These are phyloP conservation scores for Xylariaceae sp. DNA, from an alignment of 2,329 filamentous ascomycete species.

Conservation along the genomic window DNA sequence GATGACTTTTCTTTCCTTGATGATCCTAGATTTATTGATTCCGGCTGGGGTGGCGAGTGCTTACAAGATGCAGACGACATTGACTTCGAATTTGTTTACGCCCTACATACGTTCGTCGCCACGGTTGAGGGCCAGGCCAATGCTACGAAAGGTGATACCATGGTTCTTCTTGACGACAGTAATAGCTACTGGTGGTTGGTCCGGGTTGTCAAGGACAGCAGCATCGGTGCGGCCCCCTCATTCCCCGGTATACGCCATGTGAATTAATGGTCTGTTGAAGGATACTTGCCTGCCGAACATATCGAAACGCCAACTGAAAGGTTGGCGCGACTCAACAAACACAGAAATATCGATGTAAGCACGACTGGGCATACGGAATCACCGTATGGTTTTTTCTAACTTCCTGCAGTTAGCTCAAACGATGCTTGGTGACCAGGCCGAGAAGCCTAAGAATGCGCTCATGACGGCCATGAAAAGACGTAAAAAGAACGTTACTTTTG, in stretches of 20 bases:
- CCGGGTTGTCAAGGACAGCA: slow-evolving; percentile 93
- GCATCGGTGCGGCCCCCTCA: slow-evolving; percentile 57
- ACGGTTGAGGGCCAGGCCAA: slow-evolving; percentile 98
- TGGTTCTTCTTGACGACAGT: slow-evolving; percentile 96
- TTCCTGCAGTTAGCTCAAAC: slow-evolving; percentile 51
- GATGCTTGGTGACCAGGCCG: slow-evolving; percentile 59
- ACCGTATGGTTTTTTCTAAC: slow-evolving; percentile 25
- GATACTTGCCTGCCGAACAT: slow-evolving; percentile 93
- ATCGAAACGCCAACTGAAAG: slow-evolving; percentile 97
- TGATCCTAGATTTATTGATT: slow-evolving; percentile 61
- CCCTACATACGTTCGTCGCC: slow-evolving; percentile 92
- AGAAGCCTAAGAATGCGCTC: slow-evolving; percentile 76
- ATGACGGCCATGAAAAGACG: slow-evolving; percentile 77
- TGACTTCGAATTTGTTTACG: slow-evolving; percentile 99
- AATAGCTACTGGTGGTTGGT: slow-evolving; percentile 99
- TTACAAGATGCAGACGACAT: slow-evolving; percentile 97
- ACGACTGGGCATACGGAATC: background rate
- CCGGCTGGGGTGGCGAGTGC: slow-evolving; percentile 71
- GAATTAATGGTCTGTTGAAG: slow-evolving; percentile 41
- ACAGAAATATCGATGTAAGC: slow-evolving; percentile 92
- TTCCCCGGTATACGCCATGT: background rate
- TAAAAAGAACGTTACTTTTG: slow-evolving; percentile 85
- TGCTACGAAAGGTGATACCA: slow-evolving; percentile 95
- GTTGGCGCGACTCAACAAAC: slow-evolving; percentile 89
- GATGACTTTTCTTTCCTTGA: slow-evolving; percentile 48